Evolutionary conservation across 1,284 basidiomycete genomes (phyloP), one percentile per base, ranked within the genome.

Genomic region (Ceratobasidium sp.): DNA sequence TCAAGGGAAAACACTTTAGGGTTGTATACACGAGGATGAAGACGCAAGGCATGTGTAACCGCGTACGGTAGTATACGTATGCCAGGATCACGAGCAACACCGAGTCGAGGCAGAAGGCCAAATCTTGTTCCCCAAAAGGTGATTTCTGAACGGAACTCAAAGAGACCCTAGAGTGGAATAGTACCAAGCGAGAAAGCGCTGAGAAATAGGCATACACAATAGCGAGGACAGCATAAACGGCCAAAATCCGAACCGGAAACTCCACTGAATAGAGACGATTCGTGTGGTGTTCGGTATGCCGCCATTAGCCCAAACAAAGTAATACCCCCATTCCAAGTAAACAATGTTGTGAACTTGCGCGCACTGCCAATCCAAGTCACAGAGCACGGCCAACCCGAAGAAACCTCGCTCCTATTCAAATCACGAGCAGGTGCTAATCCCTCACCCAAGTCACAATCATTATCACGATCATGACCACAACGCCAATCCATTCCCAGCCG

Each of bases 1-100:
- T 12, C 14, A 9, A 1, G 43, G 39, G 41, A 23, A 59, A 57
- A 57, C 28, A 18, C 53, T 12, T 16, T 21, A 34, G 32, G 32
- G 28, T 10, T 52, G 18, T 57, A 69, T 45, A n/a, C 48, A 39
- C 21, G 52, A 55, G n/a, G 39, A 57, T 34, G 65, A 55, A 46
- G 26, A 57, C 26, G 57, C 3, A 30, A 36, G 41, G 48, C 32
- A 62, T 39, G n/a, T 58, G 55, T 26, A 41, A 26, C 43, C 26
- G 28, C 30, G 26, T 36, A 53, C 48, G 50, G 41, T 26, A 65
- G 8, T n/a, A 12, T 16, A 32, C 34, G 32, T 18, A 21, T 43
- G n/a, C 12, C 3, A 18, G 32, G 10, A 3, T 36, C 6, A 14
- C 14, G 8, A 39, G 8, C 36, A 39, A 39, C 36, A 14, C 48